Conservation (phyloP, 2,329 filamentous ascomycete species). For the Macroventuria anomochaeta region DNA sequence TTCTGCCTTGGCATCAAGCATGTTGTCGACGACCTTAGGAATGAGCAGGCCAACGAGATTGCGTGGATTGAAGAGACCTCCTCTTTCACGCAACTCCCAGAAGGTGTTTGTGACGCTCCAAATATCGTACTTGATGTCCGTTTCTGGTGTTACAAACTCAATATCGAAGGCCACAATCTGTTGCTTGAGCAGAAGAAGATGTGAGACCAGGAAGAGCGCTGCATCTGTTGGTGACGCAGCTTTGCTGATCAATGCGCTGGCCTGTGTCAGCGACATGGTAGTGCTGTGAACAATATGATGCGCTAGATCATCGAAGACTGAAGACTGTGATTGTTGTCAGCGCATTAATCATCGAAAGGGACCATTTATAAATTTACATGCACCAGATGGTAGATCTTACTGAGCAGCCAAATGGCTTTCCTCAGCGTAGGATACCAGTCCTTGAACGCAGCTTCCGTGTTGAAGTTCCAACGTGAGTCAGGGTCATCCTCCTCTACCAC, state of each 20-base stretch:
- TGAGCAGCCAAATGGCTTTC: conserved; percentile 72
- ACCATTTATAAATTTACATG: conserved; percentile 58
- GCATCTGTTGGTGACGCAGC: conserved; percentile 73
- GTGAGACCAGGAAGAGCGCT: conserved; percentile 92
- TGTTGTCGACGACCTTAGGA: conserved; percentile 72
- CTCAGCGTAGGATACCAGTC: conserved; percentile 72
- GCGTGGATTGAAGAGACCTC: conserved; percentile 69
- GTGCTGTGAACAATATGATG: conserved; percentile 90
- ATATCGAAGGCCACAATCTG: conserved; percentile 97
- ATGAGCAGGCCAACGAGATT: conserved; percentile 68
- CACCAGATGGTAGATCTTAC: conserved; percentile 72
- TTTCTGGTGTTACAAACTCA: conserved; percentile 71
- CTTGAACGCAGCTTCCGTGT: conserved; percentile 62
- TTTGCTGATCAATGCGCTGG: conserved; percentile 72
- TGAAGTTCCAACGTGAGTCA: conserved; percentile 60
- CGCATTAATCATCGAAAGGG: not conserved
- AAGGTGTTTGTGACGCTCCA: conserved; percentile 70
- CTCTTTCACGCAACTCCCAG: conserved; percentile 69
- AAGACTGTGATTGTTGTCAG: conserved; percentile 55
- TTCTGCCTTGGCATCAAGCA: conserved; percentile 74
- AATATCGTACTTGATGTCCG: conserved; percentile 67
- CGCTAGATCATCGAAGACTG: conserved; percentile 73
- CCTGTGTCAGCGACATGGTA: conserved; percentile 79
- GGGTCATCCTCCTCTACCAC: conserved; percentile 60
- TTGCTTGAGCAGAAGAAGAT: conserved; percentile 93